Evolutionary conservation across 1,139 yeast genomes (phyloP), one percentile per base, ranked within the genome.

Genomic region (Pichia sp.): DNA sequence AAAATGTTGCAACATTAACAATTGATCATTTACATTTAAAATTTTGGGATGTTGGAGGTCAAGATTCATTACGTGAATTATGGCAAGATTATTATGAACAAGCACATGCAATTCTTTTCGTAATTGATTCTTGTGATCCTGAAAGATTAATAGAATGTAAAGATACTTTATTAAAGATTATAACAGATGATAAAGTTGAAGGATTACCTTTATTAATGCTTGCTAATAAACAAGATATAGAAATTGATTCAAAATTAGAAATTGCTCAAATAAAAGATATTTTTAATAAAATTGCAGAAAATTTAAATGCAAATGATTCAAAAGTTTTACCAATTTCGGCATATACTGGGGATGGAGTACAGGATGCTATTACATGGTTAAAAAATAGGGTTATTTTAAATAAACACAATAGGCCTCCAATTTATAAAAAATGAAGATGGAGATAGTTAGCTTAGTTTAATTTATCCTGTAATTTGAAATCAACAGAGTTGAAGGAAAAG

Each of bases 41-140:
- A 60, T 78, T 92, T 55, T 92, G 97, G 97, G 98, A 92, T 64
- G 79, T 92, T 36, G 97, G 97, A 8, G 98, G 98, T 6, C 97
- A 92, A 63, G 82, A 80, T 58, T 73, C 86, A 26, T 68, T 92
- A 42, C 71, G 97, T 41, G 71, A 79, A 33, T 73, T 92, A 73
- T 92, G 98, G 98, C 74, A 83, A 12, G 78, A 87, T 48, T 92
- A 92, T 67, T 92, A 81, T 65, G 69, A 73, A 27, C 85, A 82
- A 46, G 86, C 96, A 46, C 97, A 92, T 63, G 97, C 94, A 0
- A 86, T 92, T 30, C 82, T 92, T 39, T 92, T 90, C 62, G 82
- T 92, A 30, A 90, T 92, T 12, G 98, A 92, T 61, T 86, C 96
- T 6, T 81, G 96, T 0, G 97, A 90, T 60, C 73, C 83, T 16